Base-by-base conservation (phyloP, 1,284 basidiomycete genomes). In the Cutaneotrichosporon spelunceum region DNA sequence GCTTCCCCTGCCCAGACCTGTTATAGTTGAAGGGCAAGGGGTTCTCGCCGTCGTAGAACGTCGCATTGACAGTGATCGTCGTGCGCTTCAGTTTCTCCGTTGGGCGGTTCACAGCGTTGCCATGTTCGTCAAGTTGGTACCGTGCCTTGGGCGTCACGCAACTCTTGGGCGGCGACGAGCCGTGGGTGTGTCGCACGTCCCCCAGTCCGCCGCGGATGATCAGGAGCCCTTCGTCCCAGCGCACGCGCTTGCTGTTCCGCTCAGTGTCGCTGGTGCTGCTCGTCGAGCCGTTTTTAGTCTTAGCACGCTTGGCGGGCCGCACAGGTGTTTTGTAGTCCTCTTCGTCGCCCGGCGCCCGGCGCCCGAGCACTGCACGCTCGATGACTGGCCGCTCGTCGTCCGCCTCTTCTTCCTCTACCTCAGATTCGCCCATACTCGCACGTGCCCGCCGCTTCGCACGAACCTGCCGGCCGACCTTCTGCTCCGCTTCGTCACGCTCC, bases 21-120 rank as follows among this genome's bases (percentile, higher is more conserved):
- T 53, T 52, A n/a, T 62, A 60, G 36, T 53, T 24, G 11, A 59
- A 59, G 11, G 72, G 64, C 5, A 68, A 64, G 2, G 76, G 75
- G 50, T 78, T 76, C 64, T 92, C 90, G 62, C 87, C 86, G 65
- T 92, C 90, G 67, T 92, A 93, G 36, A 92, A 85, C 72, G 87
- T 88, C 68, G 86, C 90, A 78, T 89, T 88, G 36, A 93, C 87
- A 48, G 85, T 79, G 36, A 93, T 80, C 63, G 85, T 85, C 72
- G 89, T 86, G 29, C 83, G 81, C 49, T 85, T 83, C 29, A 92
- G 81, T 39, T 86, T 83, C 54, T 81, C 78, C n/a, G 87, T 76
- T 0, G 88, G 87, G 30, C 81, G 78, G 64, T 87, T 82, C 19
- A 84, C 74, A 23, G 88, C 79, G 73, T 93, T 93, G 39, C 91